phyloP scores from a whole-genome alignment of 352 stramenopile genomes.

The Halophytophthora batemanensis region DNA sequence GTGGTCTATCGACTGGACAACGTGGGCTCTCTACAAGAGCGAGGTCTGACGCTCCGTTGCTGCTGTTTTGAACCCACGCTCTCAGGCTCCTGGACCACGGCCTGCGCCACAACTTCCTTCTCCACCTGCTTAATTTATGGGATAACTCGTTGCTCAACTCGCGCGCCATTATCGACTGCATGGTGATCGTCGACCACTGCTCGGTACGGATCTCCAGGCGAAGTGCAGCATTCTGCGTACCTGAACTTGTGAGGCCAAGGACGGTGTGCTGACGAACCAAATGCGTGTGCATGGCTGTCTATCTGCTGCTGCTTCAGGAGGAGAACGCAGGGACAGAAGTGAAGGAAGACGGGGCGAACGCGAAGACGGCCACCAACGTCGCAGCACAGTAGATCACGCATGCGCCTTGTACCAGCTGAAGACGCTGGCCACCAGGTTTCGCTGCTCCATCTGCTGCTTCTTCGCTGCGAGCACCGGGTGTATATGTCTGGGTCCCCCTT shows the following conservation, averaged over 20 bases:
- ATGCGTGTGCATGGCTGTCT: background rate
- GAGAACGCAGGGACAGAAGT: background rate
- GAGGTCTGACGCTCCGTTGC: background rate
- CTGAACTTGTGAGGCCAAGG: background rate
- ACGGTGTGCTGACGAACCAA: background rate
- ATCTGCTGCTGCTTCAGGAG: background rate
- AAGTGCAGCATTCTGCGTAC: background rate
- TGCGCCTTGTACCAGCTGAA: no score
- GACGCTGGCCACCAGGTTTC: no score
- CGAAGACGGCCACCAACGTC: no score
- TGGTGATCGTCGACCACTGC: constrained; percentile 80
- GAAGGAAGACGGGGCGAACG: no score
- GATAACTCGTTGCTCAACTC: constrained; percentile 87
- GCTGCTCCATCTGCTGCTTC: no score
- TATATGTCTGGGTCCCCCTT: no score
- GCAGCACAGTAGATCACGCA: no score
- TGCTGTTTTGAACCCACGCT: background rate
- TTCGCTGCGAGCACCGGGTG: no score
- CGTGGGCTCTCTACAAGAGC: no score
- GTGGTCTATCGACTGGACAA: no score
- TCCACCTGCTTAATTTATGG: constrained; percentile 90
- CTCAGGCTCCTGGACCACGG: constrained; percentile 67
- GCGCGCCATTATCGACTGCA: constrained; percentile 84
- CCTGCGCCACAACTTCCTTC: constrained; percentile 83
- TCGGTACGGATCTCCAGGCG: constrained; percentile 21